These are phyloP conservation scores for Phytophthora colocasiae DNA, from an alignment of 352 stramenopile species.

Conservation along the genomic window DNA sequence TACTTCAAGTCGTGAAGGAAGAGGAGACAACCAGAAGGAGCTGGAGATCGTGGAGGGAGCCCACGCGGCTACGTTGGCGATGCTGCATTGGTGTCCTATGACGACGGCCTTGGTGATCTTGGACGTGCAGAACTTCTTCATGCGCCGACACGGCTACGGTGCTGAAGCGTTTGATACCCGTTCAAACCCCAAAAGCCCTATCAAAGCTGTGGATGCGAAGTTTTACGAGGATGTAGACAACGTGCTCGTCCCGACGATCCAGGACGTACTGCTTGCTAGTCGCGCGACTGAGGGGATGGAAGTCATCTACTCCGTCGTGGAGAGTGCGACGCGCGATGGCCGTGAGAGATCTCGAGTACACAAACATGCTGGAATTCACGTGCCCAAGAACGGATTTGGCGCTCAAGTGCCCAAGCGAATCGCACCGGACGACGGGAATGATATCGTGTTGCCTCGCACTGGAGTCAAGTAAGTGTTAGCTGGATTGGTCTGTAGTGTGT, in stretches of 20 bases:
- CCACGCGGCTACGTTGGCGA: conserved; percentile 12
- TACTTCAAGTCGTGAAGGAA: conserved; percentile 16
- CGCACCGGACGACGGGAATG: conserved; percentile 52
- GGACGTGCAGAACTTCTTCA: conserved; percentile 81
- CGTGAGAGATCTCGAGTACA: conserved; percentile 86
- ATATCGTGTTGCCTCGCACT: conserved; percentile 89
- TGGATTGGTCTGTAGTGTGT: neutral
- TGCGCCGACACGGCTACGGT: conserved; percentile 28
- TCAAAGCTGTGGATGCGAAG: conserved; percentile 14
- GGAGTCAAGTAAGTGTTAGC: conserved; percentile 64
- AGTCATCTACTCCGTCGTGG: conserved; percentile 92
- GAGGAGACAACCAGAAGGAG: conserved; percentile 24
- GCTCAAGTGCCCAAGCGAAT: conserved; percentile 69
- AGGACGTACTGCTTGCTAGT: conserved; percentile 65
- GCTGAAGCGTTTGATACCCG: conserved; percentile 8
- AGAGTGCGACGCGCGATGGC: conserved; percentile 85
- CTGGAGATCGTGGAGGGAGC: neutral
- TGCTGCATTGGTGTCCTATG: conserved; percentile 67
- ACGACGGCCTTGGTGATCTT: conserved; percentile 70
- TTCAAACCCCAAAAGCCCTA: conserved; percentile 7
- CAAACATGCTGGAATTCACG: conserved; percentile 87
- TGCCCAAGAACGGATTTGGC: conserved; percentile 72
- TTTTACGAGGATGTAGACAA: conserved; percentile 66
- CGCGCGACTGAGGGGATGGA: conserved; percentile 67
- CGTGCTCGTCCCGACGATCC: conserved; percentile 60